These are phyloP conservation scores for Curvularia eragrostidis DNA, from an alignment of 2,329 filamentous ascomycete species.

Conservation along the genomic window DNA sequence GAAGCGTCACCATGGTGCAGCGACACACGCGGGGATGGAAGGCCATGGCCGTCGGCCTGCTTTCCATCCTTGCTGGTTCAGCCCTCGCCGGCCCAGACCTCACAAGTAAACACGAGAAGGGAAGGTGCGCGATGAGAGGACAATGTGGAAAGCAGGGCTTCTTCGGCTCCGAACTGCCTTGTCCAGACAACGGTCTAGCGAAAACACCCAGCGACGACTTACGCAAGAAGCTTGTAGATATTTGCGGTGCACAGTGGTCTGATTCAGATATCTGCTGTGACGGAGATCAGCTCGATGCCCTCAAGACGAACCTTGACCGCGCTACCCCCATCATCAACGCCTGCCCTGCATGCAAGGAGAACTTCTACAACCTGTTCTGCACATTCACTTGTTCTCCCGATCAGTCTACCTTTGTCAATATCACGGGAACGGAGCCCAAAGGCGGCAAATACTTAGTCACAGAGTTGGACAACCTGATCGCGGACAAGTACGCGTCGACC, in stretches of 20 bases:
- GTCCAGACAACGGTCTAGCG: slow-evolving; percentile 87
- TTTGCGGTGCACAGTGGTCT: slow-evolving; percentile 89
- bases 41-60: slow-evolving; percentile 34
- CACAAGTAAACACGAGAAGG: slow-evolving; percentile 74
- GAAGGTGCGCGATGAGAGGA: slow-evolving; percentile 87
- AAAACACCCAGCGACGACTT: slow-evolving; percentile 73
- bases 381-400: slow-evolving; percentile 98
- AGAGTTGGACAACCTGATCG: slow-evolving; percentile 88
- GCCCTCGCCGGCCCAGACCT: slow-evolving; percentile 42
- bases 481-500: slow-evolving; percentile 79
- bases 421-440: slow-evolving; percentile 75
- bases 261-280: slow-evolving; percentile 85
- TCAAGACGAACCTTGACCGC: slow-evolving; percentile 84
- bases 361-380: slow-evolving; percentile 98
- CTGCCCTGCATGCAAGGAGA: slow-evolving; percentile 95
- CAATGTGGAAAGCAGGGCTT: slow-evolving; percentile 90
- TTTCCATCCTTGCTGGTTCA: slow-evolving; percentile 38
- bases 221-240: slow-evolving; percentile 77
- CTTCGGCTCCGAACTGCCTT: slow-evolving; percentile 89
- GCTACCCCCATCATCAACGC: slow-evolving; percentile 89
- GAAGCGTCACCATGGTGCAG: slow-evolving; percentile 28
- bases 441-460: slow-evolving; percentile 73
- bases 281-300: slow-evolving; percentile 77
- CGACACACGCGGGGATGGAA: slow-evolving; percentile 33
- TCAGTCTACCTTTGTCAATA: slow-evolving; percentile 93